These are phyloP conservation scores for Atkinsonella texensis DNA, from an alignment of 2,329 filamentous ascomycete species.

Conservation along the genomic window DNA sequence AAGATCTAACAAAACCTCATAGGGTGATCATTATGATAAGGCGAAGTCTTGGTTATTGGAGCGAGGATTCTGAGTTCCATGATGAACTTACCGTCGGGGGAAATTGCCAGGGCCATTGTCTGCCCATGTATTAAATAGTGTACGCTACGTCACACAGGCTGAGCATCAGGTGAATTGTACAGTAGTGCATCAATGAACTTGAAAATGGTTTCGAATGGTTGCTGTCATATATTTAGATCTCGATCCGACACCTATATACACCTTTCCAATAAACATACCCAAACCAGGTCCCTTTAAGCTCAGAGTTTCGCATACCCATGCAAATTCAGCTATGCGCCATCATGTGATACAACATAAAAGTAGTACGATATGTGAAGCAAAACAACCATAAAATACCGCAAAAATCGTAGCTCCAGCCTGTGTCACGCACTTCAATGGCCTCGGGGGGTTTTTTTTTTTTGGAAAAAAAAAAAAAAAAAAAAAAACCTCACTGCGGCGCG, in stretches of 20 bases:
- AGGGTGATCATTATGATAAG: conserved; percentile 23
- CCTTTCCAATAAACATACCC: conserved; percentile 5
- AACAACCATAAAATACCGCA: not conserved
- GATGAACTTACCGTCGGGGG: no score
- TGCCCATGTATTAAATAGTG: conserved; percentile 2
- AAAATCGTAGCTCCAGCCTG: not conserved
- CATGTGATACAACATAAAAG: conserved; percentile 7
- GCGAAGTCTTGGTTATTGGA: conserved; percentile 21
- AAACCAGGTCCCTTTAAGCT: conserved; percentile 8
- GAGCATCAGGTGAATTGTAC: conserved; percentile 8
- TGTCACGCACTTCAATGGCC: not conserved
- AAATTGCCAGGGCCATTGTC: not conserved
- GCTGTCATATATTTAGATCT: conserved; percentile 14
- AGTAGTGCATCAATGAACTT: conserved; percentile 7
- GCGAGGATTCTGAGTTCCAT: conserved; percentile 20
- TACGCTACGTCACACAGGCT: not conserved
- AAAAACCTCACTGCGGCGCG: not conserved
- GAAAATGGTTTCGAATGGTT: not conserved
- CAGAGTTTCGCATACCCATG: conserved; percentile 8
- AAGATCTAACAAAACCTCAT: conserved; percentile 1
- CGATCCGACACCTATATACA: conserved; percentile 15
- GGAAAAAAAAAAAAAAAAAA: no score
- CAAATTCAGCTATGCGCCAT: conserved; percentile 14
- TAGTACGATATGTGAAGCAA: not conserved
- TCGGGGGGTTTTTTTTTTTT: not conserved